These are phyloP conservation scores for Lithospermum erythrorhizon DNA, from an alignment of 257 asterid species.

Conservation along the genomic window DNA sequence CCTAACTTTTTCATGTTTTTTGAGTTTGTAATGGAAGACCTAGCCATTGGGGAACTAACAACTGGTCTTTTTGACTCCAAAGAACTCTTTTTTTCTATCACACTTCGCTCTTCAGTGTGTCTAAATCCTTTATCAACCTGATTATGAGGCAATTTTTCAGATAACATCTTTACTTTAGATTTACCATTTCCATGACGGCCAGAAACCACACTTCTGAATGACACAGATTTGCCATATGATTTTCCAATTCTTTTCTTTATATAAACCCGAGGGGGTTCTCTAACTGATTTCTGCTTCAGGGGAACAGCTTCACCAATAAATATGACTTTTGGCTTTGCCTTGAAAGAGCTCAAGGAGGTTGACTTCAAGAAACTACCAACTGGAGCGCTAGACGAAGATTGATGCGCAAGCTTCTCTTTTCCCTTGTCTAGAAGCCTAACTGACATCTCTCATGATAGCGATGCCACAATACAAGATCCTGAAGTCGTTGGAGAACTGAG, in stretches of 20 bases:
- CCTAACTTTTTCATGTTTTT: conserved; percentile 38
- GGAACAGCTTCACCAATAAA: conserved; percentile 56
- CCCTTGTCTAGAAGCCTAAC: conserved; percentile 44
- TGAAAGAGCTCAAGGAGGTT: conserved; percentile 53
- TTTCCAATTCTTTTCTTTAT: conserved; percentile 44
- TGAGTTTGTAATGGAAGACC: conserved; percentile 17
- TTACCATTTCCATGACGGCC: conserved; percentile 28
- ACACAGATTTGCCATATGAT: conserved; percentile 59
- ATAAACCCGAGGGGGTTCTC: conserved; percentile 40
- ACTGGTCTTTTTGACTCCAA: conserved; percentile 38
- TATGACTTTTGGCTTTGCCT: conserved; percentile 59
- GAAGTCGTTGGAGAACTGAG: conserved; percentile 37
- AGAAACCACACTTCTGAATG: conserved; percentile 49
- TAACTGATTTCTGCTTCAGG: conserved; percentile 60
- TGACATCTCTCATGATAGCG: conserved; percentile 53
- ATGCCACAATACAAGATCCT: conserved; percentile 27
- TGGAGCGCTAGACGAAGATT: conserved; percentile 27
- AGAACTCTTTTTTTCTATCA: conserved; percentile 54
- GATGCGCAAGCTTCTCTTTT: conserved; percentile 31
- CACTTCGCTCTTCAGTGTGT: conserved; percentile 39
- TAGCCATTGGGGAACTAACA: conserved; percentile 17
- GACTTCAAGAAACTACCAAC: conserved; percentile 50
- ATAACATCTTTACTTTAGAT: conserved; percentile 56
- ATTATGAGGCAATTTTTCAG: conserved; percentile 42
- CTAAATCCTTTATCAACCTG: conserved; percentile 35